phyloP scores from a whole-genome alignment of 352 stramenopile species.

The Phytophthora citricola region DNA sequence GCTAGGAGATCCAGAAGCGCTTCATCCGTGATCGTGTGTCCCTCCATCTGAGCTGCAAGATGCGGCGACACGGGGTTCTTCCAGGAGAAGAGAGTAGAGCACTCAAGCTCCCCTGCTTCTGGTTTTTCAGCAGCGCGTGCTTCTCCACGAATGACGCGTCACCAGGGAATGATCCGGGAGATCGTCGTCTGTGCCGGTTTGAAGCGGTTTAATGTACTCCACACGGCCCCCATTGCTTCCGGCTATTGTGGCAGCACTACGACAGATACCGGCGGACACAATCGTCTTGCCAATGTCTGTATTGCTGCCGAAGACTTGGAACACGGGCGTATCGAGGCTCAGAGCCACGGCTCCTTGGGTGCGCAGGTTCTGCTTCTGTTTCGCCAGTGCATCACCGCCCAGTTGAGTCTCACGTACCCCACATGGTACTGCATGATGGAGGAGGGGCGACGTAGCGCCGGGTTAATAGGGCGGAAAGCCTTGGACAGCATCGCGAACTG shows the following conservation, averaged over 20 bases:
- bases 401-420: slow-evolving; percentile 43
- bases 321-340: slow-evolving; percentile 73
- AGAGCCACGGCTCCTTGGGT: slow-evolving; percentile 56
- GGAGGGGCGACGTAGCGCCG: slow-evolving; percentile 1
- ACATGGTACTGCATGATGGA: slow-evolving; percentile 50
- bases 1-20: slow-evolving; percentile 82
- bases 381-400: slow-evolving; percentile 37
- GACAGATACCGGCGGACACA: slow-evolving; percentile 93
- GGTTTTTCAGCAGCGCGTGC: slow-evolving; percentile 35
- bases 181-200: slow-evolving; percentile 89
- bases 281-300: slow-evolving; percentile 98
- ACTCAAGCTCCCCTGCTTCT: slow-evolving; percentile 42
- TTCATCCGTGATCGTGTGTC: slow-evolving; percentile 88
- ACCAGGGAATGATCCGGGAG: slow-evolving; percentile 57
- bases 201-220: slow-evolving; percentile 97
- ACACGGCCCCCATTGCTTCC: slow-evolving; percentile 37
- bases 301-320: slow-evolving; percentile 97
- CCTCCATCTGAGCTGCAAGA: slow-evolving; percentile 90
- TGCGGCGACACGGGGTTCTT: slow-evolving; percentile 95
- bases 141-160: slow-evolving; percentile 89
- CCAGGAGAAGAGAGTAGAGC: slow-evolving; percentile 94
- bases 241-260: slow-evolving; percentile 53
- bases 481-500: slow-evolving; percentile 29
- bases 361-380: slow-evolving; percentile 59
- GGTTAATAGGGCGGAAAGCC: slow-evolving; percentile 10